Evolutionary conservation across 176 grass and related monocot species (phyloP).

Genomic region (Elymus sibiricus): DNA sequence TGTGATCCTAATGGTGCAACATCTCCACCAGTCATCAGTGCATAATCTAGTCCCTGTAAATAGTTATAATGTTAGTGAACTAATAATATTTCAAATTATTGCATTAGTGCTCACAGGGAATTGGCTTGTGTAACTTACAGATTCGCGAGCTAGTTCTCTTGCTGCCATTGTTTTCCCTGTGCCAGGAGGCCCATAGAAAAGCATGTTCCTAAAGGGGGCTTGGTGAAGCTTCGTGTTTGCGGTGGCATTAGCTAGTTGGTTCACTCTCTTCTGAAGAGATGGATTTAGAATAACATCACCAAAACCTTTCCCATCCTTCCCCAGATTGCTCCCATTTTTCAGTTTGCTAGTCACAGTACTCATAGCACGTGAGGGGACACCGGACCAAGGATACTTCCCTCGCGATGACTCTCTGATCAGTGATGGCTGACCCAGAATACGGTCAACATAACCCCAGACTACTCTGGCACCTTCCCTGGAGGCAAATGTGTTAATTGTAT

Average conservation of each 20-base stretch:
- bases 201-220: slow-evolving; percentile 98
- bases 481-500: slow-evolving; percentile 12
- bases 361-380: slow-evolving; percentile 56
- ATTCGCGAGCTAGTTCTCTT: slow-evolving; percentile 80
- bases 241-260: slow-evolving; percentile 88
- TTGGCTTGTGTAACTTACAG: slow-evolving; percentile 48
- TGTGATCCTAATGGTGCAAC: slow-evolving; percentile 91
- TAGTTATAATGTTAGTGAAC: neutral
- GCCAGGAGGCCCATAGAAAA: slow-evolving; percentile 97
- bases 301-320: slow-evolving; percentile 79
- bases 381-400: slow-evolving; percentile 93
- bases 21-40: slow-evolving; percentile 98
- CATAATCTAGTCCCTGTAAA: slow-evolving; percentile 90
- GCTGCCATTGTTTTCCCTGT: slow-evolving; percentile 99
- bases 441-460: slow-evolving; percentile 96
- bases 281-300: slow-evolving; percentile 97
- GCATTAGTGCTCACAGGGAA: neutral
- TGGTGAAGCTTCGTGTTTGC: slow-evolving; percentile 96
- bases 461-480: slow-evolving; percentile 94
- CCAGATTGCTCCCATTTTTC: slow-evolving; percentile 44
- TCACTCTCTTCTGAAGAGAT: slow-evolving; percentile 86
- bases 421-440: slow-evolving; percentile 95
- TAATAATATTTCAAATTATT: slow-evolving; percentile 3
- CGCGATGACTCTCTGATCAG: slow-evolving; percentile 96
- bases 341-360: slow-evolving; percentile 63